These are phyloP conservation scores for Waltergamsia citrina DNA, from an alignment of 2,329 filamentous ascomycete genomes.

Conservation along the genomic window DNA sequence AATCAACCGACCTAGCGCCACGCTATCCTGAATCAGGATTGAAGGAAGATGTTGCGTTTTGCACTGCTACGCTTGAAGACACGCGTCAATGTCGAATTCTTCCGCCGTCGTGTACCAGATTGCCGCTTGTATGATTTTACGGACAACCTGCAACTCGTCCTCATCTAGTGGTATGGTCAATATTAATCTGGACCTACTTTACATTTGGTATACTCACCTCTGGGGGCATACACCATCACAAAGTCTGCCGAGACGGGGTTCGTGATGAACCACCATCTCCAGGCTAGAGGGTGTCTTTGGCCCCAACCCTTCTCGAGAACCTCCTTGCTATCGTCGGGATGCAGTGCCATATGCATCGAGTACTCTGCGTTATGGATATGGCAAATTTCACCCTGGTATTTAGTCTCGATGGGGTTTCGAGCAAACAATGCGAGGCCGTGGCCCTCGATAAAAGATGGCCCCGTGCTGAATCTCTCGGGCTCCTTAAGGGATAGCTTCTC, in stretches of 20 bases:
- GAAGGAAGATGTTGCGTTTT: not conserved
- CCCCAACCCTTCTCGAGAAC: constrained; percentile 73
- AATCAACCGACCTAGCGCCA: too few relatives aligned
- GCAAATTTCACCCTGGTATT: constrained; percentile 71
- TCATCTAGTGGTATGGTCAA: constrained; percentile 30
- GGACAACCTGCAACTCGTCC: constrained; percentile 57
- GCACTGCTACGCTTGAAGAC: not conserved
- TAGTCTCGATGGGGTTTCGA: constrained; percentile 53
- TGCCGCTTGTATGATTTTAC: constrained; percentile 63
- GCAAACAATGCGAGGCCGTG: constrained; percentile 71
- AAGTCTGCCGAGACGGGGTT: constrained; percentile 67
- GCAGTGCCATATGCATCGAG: constrained; percentile 70
- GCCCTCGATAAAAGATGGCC: constrained; percentile 72
- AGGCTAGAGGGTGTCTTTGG: constrained; percentile 58
- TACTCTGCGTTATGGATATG: constrained; percentile 72
- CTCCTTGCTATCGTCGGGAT: constrained; percentile 65
- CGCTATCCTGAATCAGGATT: not conserved
- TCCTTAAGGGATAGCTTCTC: constrained; percentile 35
- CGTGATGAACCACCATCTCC: constrained; percentile 50
- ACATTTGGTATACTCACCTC: constrained; percentile 27
- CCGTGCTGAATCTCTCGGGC: constrained; percentile 44
- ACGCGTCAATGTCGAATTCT: constrained; percentile 11
- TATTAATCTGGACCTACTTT: constrained; percentile 3
- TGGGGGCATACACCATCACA: constrained; percentile 73
- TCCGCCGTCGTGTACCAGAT: constrained; percentile 55